phyloP scores from a whole-genome alignment of 2,329 filamentous ascomycete species.

The Escovopsis sp. region DNA sequence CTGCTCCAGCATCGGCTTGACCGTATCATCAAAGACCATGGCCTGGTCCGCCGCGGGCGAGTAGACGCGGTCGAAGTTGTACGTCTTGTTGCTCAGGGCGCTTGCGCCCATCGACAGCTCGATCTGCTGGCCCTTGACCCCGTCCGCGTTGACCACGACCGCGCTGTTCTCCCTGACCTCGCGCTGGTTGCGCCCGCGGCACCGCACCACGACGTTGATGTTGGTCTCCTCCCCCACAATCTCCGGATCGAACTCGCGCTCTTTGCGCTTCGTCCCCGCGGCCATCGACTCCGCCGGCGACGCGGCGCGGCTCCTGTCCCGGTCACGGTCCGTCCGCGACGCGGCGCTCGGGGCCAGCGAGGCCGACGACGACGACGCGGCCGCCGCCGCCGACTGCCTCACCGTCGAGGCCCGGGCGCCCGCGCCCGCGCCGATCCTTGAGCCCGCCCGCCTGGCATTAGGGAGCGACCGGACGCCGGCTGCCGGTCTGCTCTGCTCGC shows the following conservation, averaged over 20 bases:
- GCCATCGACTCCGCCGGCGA: slow-evolving; percentile 60
- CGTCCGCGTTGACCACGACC: slow-evolving; percentile 77
- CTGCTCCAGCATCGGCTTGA: slow-evolving; percentile 84
- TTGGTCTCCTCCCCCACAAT: slow-evolving; percentile 65
- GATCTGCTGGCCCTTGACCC: slow-evolving; percentile 71
- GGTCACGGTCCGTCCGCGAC: slow-evolving; percentile 8
- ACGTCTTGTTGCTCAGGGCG: slow-evolving; percentile 88
- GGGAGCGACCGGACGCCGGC: slow-evolving; percentile 15
- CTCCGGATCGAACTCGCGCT: slow-evolving; percentile 65
- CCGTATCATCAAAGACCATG: slow-evolving; percentile 92
- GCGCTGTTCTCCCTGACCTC: slow-evolving; percentile 91
- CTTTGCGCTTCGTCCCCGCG: slow-evolving; percentile 65
- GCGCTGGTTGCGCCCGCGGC: slow-evolving; percentile 79
- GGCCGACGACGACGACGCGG: not conserved
- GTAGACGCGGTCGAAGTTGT: slow-evolving; percentile 94
- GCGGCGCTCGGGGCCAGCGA: not conserved
- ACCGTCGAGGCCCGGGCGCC: slow-evolving; percentile 9
- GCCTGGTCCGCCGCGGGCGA: slow-evolving; percentile 86
- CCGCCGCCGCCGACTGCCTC: slow-evolving; percentile 11
- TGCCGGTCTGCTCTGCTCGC: slow-evolving; percentile 21
- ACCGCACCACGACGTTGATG: slow-evolving; percentile 94
- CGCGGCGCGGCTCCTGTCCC: slow-evolving; percentile 26
- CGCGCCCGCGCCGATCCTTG: slow-evolving; percentile 11
- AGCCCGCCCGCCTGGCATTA: slow-evolving; percentile 12
- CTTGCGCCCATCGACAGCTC: slow-evolving; percentile 86